Base-by-base conservation (phyloP, 768 basidiomycete species). In the Suillus hirtellus region DNA sequence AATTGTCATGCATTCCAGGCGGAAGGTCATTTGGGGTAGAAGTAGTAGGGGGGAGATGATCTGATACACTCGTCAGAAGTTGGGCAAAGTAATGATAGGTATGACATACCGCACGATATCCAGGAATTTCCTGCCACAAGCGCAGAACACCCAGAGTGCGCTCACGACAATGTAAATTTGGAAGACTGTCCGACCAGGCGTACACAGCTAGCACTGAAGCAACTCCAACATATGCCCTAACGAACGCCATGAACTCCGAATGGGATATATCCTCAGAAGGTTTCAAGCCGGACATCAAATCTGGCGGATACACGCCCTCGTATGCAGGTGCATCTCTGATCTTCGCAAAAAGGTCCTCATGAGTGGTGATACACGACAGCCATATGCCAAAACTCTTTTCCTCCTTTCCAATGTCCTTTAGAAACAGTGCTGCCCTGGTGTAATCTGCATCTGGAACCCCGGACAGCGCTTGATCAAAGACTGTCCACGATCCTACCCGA, bases 101-200 rank as follows among this genome's bases (percentile, higher is more conserved):
- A 35, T 46, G 19, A 64, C 77, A 50, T 64, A 92, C 92, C 79
- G 92, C 88, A 50, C 86, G 81, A 71, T 93, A 93, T 9, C 89
- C 90, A 35, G 88, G 84, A 31, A 85, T 75, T 34, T 76, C 73
- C 60, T 76, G 74, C 75, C 74, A 75, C 50, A 75, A 52, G 37
- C 71, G 65, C 42, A 93, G 63, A 17, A 92, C 79, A 8, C 82
- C 84, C 9, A 93, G 75, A 1, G 84, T 79, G 54, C 87, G 82
- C 68, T 90, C 87, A 12, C 89, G 82, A 69, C 88, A 89, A 14
- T 75, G 75, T 62, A 85, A 82, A 61, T 87, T 83, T 1, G 87
- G 88, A 21, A 90, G 76, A 71, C 89, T 90, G 68, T 93, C 92
- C 14, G 91, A 85, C 89, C 90, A 94, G 3, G 89, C 88, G 69